Percentiles rank a stretch among this genome's conserved stretches.
phyloP scores from a whole-genome alignment of 257 asterid species.

The Solanum appendiculatum region DNA sequence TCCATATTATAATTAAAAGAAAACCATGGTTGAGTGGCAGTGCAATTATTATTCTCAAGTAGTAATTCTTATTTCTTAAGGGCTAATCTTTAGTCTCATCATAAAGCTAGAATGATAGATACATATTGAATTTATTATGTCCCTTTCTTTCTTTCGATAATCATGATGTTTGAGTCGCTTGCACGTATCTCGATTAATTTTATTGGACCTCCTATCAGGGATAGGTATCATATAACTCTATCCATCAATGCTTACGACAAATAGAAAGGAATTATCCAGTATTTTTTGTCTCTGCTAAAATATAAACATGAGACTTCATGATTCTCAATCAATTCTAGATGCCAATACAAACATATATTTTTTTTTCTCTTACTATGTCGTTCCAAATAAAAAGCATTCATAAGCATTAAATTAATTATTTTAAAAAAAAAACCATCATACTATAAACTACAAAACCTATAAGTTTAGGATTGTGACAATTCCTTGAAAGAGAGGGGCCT shows the following conservation, averaged over 20 bases:
- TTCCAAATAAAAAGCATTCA: not conserved
- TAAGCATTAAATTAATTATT: not conserved
- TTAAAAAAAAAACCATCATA: not conserved
- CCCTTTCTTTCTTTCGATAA: not conserved
- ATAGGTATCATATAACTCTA: no score
- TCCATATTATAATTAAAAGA: not conserved
- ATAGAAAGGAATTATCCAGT: accelerated
- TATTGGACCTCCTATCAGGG: no score
- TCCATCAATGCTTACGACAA: no score
- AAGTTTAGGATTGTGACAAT: not conserved
- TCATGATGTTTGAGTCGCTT: accelerated
- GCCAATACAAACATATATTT: not conserved
- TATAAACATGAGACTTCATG: no score
- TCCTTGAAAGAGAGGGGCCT: not conserved
- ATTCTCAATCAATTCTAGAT: not conserved
- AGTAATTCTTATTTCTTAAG: not conserved
- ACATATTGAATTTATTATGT: not conserved
- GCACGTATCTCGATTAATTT: no score
- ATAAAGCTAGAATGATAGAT: not conserved
- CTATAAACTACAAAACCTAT: not conserved
- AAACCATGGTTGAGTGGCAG: not conserved
- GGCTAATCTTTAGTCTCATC: not conserved
- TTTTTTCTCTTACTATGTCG: not conserved
- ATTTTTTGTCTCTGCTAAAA: no score
- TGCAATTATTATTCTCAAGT: not conserved